phyloP scores from a whole-genome alignment of 495 filamentous ascomycete genomes.

The Aspergillus nidulans region DNA sequence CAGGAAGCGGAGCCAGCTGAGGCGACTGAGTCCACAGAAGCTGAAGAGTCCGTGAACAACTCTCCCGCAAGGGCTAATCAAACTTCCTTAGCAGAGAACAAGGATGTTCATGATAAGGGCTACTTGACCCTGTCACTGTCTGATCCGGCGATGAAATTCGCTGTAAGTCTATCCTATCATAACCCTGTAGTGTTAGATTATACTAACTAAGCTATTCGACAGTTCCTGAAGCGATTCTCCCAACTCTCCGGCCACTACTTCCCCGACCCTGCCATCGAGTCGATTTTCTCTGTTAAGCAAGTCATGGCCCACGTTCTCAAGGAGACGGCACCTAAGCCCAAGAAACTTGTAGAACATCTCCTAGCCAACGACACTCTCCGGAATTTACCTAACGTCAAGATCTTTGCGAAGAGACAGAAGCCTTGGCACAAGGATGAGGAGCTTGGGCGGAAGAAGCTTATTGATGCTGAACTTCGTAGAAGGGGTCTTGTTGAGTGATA shows the following conservation, averaged over 20 bases:
- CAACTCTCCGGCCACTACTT: constrained; percentile 72
- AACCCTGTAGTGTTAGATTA: not conserved
- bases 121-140: constrained; percentile 43
- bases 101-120: constrained; percentile 18
- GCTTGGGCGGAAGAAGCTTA: constrained; percentile 80
- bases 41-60: constrained; percentile 15
- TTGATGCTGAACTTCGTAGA: constrained; percentile 64
- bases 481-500: constrained; percentile 42
- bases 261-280: constrained; percentile 59
- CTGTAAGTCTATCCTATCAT: constrained; percentile 46
- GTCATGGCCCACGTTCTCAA: constrained; percentile 47
- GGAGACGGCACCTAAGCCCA: constrained; percentile 54
- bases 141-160: constrained; percentile 64
- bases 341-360: constrained; percentile 44
- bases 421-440: constrained; percentile 67
- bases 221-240: constrained; percentile 74
- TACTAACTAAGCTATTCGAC: constrained; percentile 16
- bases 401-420: constrained; percentile 56
- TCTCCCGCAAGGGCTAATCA: not conserved
- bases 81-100: constrained; percentile 16
- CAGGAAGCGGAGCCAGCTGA: constrained; percentile 9
- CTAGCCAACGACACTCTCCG: constrained; percentile 34
- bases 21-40: constrained; percentile 4
- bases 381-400: constrained; percentile 63
- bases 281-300: constrained; percentile 48